Evolutionary conservation across 768 basidiomycete species (phyloP).

Genomic region (Trametes gibbosa): DNA sequence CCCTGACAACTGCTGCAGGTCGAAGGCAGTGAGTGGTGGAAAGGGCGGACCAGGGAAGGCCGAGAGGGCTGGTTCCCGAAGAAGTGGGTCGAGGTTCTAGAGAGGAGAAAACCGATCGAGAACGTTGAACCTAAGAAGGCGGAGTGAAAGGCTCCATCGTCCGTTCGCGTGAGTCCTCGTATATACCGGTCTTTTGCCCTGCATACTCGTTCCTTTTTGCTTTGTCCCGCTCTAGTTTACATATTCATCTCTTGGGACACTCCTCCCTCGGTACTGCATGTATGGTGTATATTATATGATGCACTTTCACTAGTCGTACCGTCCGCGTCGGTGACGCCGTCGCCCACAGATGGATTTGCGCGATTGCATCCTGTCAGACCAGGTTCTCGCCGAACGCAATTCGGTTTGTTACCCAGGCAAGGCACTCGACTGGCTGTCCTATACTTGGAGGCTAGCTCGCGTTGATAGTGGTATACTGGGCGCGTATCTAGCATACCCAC

Average conservation of each 20-base stretch:
- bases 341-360: too few species aligned
- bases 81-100: constrained; percentile 80
- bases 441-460: too few species aligned
- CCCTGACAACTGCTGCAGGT: constrained; percentile 25
- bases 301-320: too few species aligned
- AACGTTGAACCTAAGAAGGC: constrained; percentile 38
- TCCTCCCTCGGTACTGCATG: too few species aligned
- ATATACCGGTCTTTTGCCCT: not conserved
- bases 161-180: not conserved
- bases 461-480: too few species aligned
- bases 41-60: constrained; percentile 88
- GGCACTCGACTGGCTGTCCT: too few species aligned
- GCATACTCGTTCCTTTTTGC: not conserved
- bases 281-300: too few species aligned
- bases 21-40: constrained; percentile 83
- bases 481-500: too few species aligned
- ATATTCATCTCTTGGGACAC: not conserved
- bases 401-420: too few species aligned
- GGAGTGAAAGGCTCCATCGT: constrained; percentile 28
- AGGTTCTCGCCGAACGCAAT: too few species aligned
- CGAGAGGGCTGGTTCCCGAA: constrained; percentile 93
- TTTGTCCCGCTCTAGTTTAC: not conserved
- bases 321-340: too few species aligned
- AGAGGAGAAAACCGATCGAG: constrained; percentile 38
- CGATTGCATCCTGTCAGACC: too few species aligned